These are phyloP conservation scores for Vicia sativa DNA, from an alignment of 306 rosid genomes.

Conservation along the genomic window DNA sequence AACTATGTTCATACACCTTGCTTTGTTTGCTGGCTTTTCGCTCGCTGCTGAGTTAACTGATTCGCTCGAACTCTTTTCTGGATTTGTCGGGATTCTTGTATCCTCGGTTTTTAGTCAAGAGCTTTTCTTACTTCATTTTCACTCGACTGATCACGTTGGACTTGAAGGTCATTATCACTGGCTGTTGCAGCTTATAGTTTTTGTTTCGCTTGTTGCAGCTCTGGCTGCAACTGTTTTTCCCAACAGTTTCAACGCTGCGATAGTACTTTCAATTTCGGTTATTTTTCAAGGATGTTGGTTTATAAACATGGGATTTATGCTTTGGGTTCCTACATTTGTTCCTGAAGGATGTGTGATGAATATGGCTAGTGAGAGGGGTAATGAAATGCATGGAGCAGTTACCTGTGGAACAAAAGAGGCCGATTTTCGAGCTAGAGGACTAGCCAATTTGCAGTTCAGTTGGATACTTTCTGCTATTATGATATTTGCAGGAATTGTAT, in stretches of 20 bases:
- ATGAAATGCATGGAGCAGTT: slow-evolving; percentile 64
- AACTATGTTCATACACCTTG: slow-evolving; percentile 88
- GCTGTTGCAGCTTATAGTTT: slow-evolving; percentile 79
- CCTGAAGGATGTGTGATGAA: slow-evolving; percentile 68
- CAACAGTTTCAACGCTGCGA: slow-evolving; percentile 67
- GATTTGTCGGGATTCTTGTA: slow-evolving; percentile 63
- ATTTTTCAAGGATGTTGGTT: slow-evolving; percentile 93
- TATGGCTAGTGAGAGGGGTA: slow-evolving; percentile 32
- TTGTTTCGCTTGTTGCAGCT: slow-evolving; percentile 57
- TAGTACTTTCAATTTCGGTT: slow-evolving; percentile 73
- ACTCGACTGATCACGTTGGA: slow-evolving; percentile 89
- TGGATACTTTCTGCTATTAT: slow-evolving; percentile 76
- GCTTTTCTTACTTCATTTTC: slow-evolving; percentile 83
- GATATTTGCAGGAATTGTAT: slow-evolving; percentile 54
- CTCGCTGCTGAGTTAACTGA: slow-evolving; percentile 64
- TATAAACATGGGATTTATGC: slow-evolving; percentile 78
- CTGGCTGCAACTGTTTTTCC: slow-evolving; percentile 65
- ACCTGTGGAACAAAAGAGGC: slow-evolving; percentile 64
- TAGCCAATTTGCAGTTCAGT: slow-evolving; percentile 90
- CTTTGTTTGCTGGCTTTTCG: slow-evolving; percentile 71
- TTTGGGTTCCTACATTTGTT: slow-evolving; percentile 69
- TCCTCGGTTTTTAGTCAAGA: slow-evolving; percentile 85
- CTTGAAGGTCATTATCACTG: slow-evolving; percentile 94
- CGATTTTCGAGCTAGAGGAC: slow-evolving; percentile 70
- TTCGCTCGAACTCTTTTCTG: slow-evolving; percentile 60